Conservation (phyloP, 2,329 filamentous ascomycete species). For the Aspergillus quadricinctus region DNA sequence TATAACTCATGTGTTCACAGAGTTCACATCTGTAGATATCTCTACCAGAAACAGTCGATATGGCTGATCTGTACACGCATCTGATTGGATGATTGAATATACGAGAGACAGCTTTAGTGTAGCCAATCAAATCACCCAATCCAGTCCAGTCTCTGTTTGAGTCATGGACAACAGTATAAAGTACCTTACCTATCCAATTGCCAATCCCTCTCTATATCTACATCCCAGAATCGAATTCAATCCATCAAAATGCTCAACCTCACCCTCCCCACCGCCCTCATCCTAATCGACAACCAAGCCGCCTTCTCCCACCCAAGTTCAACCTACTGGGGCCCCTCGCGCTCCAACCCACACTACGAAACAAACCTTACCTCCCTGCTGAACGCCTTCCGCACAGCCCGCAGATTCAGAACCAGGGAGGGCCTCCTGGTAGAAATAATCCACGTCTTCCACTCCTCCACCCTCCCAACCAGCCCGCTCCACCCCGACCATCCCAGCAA, state of each 20-base stretch:
- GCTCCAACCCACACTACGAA: conserved; percentile 46
- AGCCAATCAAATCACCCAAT: not conserved
- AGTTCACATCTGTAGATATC: too few relatives aligned
- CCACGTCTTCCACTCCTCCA: conserved; percentile 46
- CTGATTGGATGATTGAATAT: not conserved
- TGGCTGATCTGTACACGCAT: not conserved
- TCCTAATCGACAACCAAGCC: conserved; percentile 48
- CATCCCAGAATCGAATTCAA: not conserved
- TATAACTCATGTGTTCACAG: too few relatives aligned
- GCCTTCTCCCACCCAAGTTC: conserved; percentile 40
- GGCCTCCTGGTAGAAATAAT: conserved; percentile 33
- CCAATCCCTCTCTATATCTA: not conserved
- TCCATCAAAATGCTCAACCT: conserved; percentile 11
- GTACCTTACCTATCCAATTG: too few relatives aligned
- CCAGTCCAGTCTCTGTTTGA: not conserved
- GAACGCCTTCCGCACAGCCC: conserved; percentile 29
- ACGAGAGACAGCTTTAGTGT: not conserved
- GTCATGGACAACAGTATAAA: too few relatives aligned
- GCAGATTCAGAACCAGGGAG: conserved; percentile 4
- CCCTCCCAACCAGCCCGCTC: conserved; percentile 30
- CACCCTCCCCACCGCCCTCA: conserved; percentile 35
- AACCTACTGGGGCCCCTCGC: conserved; percentile 37
- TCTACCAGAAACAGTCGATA: not conserved
- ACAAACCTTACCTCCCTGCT: conserved; percentile 40
- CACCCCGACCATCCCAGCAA: conserved; percentile 29